These are phyloP conservation scores for Amanita pallidorosea DNA, from an alignment of 768 basidiomycete species.

Conservation along the genomic window DNA sequence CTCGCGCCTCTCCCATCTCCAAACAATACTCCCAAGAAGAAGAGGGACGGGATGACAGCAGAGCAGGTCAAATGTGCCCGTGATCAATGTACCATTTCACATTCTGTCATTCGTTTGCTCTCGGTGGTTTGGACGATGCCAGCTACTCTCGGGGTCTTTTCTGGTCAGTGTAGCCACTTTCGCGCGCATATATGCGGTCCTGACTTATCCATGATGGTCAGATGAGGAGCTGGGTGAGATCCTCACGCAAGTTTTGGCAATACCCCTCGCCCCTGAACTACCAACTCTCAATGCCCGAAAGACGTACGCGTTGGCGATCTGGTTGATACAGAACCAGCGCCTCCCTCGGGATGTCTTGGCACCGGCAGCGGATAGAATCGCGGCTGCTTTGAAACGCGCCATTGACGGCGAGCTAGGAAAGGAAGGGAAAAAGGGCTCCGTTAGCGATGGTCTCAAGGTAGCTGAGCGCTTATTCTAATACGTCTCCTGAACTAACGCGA, in stretches of 20 bases:
- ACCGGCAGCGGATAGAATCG: constrained; percentile 57
- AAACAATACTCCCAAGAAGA: constrained; percentile 54
- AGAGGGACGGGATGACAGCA: constrained; percentile 61
- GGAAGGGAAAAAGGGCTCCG: constrained; percentile 82
- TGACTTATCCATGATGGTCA: constrained; percentile 14
- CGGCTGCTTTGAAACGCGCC: constrained; percentile 62
- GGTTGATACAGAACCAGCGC: constrained; percentile 62
- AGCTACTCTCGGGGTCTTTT: constrained; percentile 48
- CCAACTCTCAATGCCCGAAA: constrained; percentile 84
- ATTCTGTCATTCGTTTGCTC: constrained; percentile 60
- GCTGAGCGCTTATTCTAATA: constrained; percentile 9
- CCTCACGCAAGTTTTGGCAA: constrained; percentile 53
- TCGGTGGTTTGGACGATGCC: constrained; percentile 49
- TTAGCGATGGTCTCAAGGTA: constrained; percentile 71
- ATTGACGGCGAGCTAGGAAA: constrained; percentile 80
- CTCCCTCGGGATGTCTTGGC: constrained; percentile 50
- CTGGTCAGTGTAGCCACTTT: constrained; percentile 28
- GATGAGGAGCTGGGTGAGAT: constrained; percentile 51
- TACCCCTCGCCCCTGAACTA: constrained; percentile 56
- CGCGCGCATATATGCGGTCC: constrained; percentile 8
- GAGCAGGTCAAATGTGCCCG: constrained; percentile 72
- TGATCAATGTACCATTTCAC: constrained; percentile 65
- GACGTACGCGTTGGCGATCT: constrained; percentile 69
- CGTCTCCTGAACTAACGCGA: background rate
- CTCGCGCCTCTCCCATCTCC: constrained; percentile 51